Evolutionary conservation across 2,329 filamentous ascomycete genomes (phyloP), one percentile per base, ranked within the genome.

Genomic region (Apiospora rasikravindrae): DNA sequence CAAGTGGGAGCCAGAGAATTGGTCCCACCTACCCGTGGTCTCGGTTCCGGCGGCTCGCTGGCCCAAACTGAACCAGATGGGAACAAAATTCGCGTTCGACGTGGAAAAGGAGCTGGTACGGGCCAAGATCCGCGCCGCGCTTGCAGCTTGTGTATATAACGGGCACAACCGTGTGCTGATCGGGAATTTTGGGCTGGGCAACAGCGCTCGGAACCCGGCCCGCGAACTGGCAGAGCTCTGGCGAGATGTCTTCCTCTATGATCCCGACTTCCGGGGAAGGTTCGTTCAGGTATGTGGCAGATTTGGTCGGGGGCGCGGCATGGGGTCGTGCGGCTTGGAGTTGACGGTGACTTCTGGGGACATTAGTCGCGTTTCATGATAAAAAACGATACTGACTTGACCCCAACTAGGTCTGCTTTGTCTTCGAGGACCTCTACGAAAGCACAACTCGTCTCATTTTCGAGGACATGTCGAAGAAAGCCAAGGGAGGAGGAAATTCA

Each of bases 31-130:
- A 42, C 92, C 92, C 13, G 91, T 95, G n/a, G 88, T 94, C 71
- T 94, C 92, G 1, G 90, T 94, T 26, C 88, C 91, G 29, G 92
- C 93, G 13, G 90, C 92, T 10, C 88, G 91, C 33, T 90, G 92
- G 82, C 93, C 93, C 24, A 94, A 94, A 81, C 87, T 95, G 51
- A 91, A 91, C 76, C 88, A 90, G 73, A 85, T 86, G 68, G 91
- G 90, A n/a, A 86, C 85, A 73, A 89, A 89, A 74, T 95, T 94
- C 81, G 92, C 91, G 0, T 95, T 95, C 80, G 85, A 86, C 4
- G 86, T 91, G 77, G 93, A 95, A 82, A 88, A 88, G 73, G 90
- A 93, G 75, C 86, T 94, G 80, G 92, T 94, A 82, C 88, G 87
- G 77, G 90, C 92, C 77, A 94, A 94, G 82, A 91, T 95, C 80